Percentiles rank a stretch among this genome's conserved stretches.
Conservation (phyloP, 2,329 filamentous ascomycete species). For the Exophiala lecanii-corni region DNA sequence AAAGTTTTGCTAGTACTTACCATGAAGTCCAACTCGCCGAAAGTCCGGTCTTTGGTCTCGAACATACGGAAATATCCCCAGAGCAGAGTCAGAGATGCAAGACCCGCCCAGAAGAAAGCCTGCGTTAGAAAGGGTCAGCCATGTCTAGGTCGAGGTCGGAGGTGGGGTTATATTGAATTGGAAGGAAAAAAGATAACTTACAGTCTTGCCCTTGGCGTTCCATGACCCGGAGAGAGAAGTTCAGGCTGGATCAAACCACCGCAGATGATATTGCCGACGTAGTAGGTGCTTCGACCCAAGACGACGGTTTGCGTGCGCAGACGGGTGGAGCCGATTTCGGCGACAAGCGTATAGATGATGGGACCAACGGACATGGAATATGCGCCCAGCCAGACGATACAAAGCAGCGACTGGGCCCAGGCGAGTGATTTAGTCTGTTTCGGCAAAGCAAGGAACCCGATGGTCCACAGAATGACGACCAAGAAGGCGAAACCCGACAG, state of each 20-base stretch:
- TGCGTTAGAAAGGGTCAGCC: not conserved
- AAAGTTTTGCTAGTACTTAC: not conserved
- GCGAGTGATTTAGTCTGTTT: slow-evolving; percentile 29
- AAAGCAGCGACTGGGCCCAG: slow-evolving; percentile 30
- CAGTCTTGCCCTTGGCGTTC: slow-evolving; percentile 33
- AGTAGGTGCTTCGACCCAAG: slow-evolving; percentile 48
- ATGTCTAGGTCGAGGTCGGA: too few relatives aligned
- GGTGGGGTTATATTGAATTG: not conserved
- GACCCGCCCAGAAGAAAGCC: slow-evolving; percentile 39
- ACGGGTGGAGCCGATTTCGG: slow-evolving; percentile 51
- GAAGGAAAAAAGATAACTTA: slow-evolving; percentile 30
- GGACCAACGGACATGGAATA: slow-evolving; percentile 53
- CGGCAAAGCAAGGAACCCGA: slow-evolving; percentile 30
- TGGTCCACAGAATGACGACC: slow-evolving; percentile 29
- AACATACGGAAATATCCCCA: slow-evolving; percentile 42
- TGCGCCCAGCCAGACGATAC: slow-evolving; percentile 34
- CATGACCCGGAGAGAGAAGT: slow-evolving; percentile 32
- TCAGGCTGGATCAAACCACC: slow-evolving; percentile 31
- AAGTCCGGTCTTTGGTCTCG: slow-evolving; percentile 37
- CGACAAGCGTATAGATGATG: slow-evolving; percentile 51
- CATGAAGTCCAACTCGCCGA: slow-evolving; percentile 38
- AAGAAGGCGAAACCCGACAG: slow-evolving; percentile 32
- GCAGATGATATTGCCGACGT: slow-evolving; percentile 36
- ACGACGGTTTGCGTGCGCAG: slow-evolving; percentile 53
- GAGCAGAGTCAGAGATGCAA: slow-evolving; percentile 30